Base-by-base conservation (phyloP, 768 basidiomycete genomes). In the Lactarius sp. region DNA sequence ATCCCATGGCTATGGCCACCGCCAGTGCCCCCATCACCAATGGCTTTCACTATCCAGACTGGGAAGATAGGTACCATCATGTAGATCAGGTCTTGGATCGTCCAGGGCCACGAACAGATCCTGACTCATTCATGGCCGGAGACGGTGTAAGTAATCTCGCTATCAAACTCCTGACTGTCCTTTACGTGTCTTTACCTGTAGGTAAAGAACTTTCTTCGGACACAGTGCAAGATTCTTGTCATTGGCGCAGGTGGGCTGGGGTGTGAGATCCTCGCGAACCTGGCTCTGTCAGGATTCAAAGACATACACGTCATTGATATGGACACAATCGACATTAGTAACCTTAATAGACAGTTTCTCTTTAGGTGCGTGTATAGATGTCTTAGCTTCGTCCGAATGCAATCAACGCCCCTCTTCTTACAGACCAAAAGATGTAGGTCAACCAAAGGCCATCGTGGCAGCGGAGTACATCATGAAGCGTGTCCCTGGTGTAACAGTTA, bases 291-390 rank as follows among this genome's bases (percentile, higher is more conserved):
- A 51, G 97, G 97, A 31, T 99, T 98, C 85, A 92, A 90, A 75
- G 92, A 98, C 71, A 97, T 98, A 68, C 94, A 98, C 79, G 95
- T 99, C 65, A 98, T 99, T 73, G 97, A 99, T 80, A 98, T 99
- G 95, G 96, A 99, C 80, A 98, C 96, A 16, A 99, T 98, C 73
- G 96, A 99, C 77, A 91, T 99, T 72, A 98, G 94, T 72, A 99
- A 99, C 75, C 81, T 99, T 68, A 99, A 99, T 75, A 84, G 97
- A 55, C 97, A 99, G 76, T 99, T 99, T 74, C 79, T 99, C 27
- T 99, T 99, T 79, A 84, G 97, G 96, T 93, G 68, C 56, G 77
- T 72, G 13, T 18, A 2, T 37, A n/a, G 4, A 33, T 55, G 20
- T 37, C 12, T 1, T 59, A 33, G 55, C 51, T 60, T 34, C 41